Base-by-base conservation (phyloP, 1,284 basidiomycete species). In the Blastosporella zonata region DNA sequence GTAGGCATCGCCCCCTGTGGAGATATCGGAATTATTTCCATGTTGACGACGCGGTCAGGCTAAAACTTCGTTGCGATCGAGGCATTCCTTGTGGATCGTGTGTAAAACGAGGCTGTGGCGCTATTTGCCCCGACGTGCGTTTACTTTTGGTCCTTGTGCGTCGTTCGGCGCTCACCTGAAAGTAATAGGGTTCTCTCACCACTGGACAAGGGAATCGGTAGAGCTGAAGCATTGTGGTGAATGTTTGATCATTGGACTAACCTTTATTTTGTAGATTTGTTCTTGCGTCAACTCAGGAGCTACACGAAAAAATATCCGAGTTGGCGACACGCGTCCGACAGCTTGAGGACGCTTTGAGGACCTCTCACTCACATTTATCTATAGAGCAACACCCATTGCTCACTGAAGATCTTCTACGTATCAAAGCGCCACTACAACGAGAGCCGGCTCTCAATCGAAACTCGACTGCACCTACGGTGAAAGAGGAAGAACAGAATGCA, bases 131-230 rank as follows among this genome's bases (percentile, higher is more conserved):
- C 45, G 75, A 78, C 62, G 76, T 77, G 59, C 37, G 69, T 63
- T 50, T 42, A 21, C 9, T 12, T 44, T 25, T 27, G 23, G 17
- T 34, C 29, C 23, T 13, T 36, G 20, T 18, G 5, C 22, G 20
- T 33, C 17, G 29, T 21, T 22, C 6, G 15, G 31, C 33, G 50
- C 25, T 48, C 5, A 46, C 6, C 33, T 25, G 33, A 46, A 29
- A 51, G 22, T 40, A 39, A 13, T 55, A 77, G 75, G 87, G 87
- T 43, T 87, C 86, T 20, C 69, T 89, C 39, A 89, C 86, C 6
- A 89, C 86, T 34, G 86, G 86, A 6, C 83, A 87, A 64, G 87
- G 87, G 22, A 89, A 89, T 73, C 79, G 87, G 86, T 87, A 58
- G 40, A 38, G 41, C 35, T 38, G 39, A 23, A 21, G 15, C 43